Evolutionary conservation across 805 yeast species (phyloP), one percentile per base, ranked within the genome.

Genomic region (Lipomyces japonicus): DNA sequence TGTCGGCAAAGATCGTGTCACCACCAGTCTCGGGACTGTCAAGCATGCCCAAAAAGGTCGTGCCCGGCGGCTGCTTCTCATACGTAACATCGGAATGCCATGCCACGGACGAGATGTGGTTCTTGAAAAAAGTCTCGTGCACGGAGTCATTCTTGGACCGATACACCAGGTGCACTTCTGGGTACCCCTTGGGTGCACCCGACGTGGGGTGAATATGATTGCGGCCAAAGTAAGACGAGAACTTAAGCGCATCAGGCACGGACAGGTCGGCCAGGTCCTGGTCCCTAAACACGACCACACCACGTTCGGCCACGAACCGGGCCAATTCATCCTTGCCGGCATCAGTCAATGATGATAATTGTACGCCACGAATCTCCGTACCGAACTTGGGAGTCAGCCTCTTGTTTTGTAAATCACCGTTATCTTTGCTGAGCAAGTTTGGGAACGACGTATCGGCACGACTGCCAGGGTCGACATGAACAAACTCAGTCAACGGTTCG

Each of bases 21-120:
- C 93, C 93, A 46, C 91, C 89, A 37, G 79, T 65, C 21, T 75
- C 78, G 24, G 80, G 81, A 31, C 74, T 73, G 51, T 82, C 84
- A 42, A 83, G 69, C 49, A 82, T 79, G 18, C 79, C 72, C 61
- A 85, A 80, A 54, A 82, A 76, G 0, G 95, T 84, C 49, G 77
- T 71, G 14, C 84, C 84, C 12, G 90, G 85, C 5, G 89, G 84
- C 65, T 81, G 86, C 50, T 74, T 73, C 65, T 84, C 90, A 64
- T 81, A 84, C 28, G 86, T 76, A 36, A 82, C 84, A 65, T 84
- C 93, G 2, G 86, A 77, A 67, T 84, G 91, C 85, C 86, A 84
- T 39, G 45, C 64, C 21, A 60, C 57, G 9, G 70, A 65, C 19
- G 68, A 51, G 32, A 53, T 53, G 42, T 56, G 63, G 30, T 50